Evolutionary conservation across 2,329 filamentous ascomycete species (phyloP).

Genomic region (Penicillium occitanis): DNA sequence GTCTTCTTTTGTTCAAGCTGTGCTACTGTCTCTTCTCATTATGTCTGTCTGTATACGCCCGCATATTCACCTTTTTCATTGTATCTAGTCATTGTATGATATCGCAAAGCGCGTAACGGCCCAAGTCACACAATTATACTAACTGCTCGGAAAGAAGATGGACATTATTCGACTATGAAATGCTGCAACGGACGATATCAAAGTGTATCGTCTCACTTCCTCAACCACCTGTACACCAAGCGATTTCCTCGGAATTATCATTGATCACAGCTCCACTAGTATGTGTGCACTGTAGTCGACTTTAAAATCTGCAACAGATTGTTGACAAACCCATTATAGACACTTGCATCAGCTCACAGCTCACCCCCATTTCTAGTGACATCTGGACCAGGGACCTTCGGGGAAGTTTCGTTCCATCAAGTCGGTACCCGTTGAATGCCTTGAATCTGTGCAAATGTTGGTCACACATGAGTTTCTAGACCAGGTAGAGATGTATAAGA

Average conservation of each 20-base stretch:
- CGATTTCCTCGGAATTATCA: neutral
- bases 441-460: neutral
- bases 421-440: neutral
- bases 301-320: neutral
- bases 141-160: neutral
- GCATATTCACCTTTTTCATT: too few species aligned
- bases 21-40: too few species aligned
- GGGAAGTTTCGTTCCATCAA: neutral
- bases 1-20: too few species aligned
- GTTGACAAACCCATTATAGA: neutral
- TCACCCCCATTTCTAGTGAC: neutral
- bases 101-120: too few species aligned
- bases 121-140: neutral
- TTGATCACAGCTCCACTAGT: neutral
- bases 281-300: neutral
- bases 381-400: neutral
- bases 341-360: neutral
- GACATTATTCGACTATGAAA: neutral
- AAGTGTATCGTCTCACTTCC: neutral
- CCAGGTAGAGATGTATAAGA: neutral
- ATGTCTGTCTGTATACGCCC: too few species aligned
- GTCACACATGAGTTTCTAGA: neutral
- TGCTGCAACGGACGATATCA: neutral
- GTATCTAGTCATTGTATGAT: too few species aligned
- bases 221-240: neutral